Conservation (phyloP, 805 yeast genomes). For the Ogataea trehaloabstinens region DNA sequence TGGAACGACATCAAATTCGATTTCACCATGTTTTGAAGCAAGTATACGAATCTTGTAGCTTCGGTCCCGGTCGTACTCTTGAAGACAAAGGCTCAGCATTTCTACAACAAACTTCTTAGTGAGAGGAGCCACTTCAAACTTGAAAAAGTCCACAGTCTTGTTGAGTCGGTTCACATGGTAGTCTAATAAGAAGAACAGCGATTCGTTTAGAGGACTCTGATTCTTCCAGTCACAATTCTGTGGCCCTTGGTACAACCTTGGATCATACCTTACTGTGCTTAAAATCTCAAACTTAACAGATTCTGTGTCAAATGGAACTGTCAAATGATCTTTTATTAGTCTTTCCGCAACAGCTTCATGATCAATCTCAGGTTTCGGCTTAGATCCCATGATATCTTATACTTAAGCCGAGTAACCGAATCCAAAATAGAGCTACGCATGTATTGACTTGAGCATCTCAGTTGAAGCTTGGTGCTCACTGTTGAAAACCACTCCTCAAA, state of each 20-base stretch:
- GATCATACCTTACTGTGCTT: conserved; percentile 77
- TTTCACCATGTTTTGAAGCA: conserved; percentile 27
- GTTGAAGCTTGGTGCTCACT: too few relatives aligned
- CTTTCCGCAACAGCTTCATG: conserved; percentile 7
- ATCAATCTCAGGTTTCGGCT: not conserved
- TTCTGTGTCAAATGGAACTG: conserved; percentile 15
- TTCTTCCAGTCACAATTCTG: conserved; percentile 18
- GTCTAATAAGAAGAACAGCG: conserved; percentile 57
- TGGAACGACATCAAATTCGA: conserved; percentile 34
- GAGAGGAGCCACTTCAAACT: conserved; percentile 37
- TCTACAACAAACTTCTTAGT: conserved; percentile 41
- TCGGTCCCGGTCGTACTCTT: conserved; percentile 25
- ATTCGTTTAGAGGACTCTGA: conserved; percentile 23
- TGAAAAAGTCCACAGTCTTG: conserved; percentile 53
- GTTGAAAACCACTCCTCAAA: too few relatives aligned
- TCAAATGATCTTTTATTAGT: conserved; percentile 9
- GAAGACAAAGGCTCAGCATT: conserved; percentile 39
- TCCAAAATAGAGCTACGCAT: too few relatives aligned
- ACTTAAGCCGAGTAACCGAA: not conserved
- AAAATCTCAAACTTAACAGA: conserved; percentile 49
- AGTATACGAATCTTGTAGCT: conserved; percentile 50
- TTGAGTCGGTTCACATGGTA: conserved; percentile 63
- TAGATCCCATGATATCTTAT: not conserved
- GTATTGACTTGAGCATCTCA: too few relatives aligned
- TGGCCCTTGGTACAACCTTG: conserved; percentile 38